A percentile compares a stretch with the other conserved stretches of the same genome.
Evolutionary conservation across 768 basidiomycete genomes (phyloP).

Genomic region (Pisolithus sp.): DNA sequence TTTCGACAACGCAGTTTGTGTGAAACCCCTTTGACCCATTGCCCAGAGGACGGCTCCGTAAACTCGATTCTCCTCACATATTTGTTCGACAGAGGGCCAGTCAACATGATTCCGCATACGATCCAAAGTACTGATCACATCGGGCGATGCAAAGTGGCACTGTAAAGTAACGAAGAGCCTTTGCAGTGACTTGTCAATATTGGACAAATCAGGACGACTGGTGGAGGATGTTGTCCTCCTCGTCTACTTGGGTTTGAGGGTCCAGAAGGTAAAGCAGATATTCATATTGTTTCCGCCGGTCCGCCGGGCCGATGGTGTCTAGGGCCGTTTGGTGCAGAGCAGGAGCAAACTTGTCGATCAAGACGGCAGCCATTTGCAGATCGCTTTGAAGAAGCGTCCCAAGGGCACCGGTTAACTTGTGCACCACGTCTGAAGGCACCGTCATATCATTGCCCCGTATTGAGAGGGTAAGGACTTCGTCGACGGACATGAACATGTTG

Average conservation of each 20-base stretch:
- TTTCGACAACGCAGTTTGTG: slow-evolving; percentile 59
- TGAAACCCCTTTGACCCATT: slow-evolving; percentile 55
- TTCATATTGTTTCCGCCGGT: slow-evolving; percentile 52
- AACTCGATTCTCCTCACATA: slow-evolving; percentile 61
- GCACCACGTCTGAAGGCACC: slow-evolving; percentile 51
- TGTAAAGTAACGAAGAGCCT: slow-evolving; percentile 66
- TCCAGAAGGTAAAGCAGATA: slow-evolving; percentile 76
- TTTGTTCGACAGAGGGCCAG: slow-evolving; percentile 45
- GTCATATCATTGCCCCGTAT: slow-evolving; percentile 40
- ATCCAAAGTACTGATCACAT: slow-evolving; percentile 57
- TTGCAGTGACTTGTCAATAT: slow-evolving; percentile 46
- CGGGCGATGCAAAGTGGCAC: slow-evolving; percentile 60
- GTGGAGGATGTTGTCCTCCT: slow-evolving; percentile 24
- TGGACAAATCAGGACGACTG: slow-evolving; percentile 30
- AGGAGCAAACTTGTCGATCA: slow-evolving; percentile 68
- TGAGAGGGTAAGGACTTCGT: slow-evolving; percentile 52
- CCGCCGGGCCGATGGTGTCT: slow-evolving; percentile 36
- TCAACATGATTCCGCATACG: slow-evolving; percentile 48
- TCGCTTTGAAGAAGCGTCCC: slow-evolving; percentile 57
- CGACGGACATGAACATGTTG: slow-evolving; percentile 61
- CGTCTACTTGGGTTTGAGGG: slow-evolving; percentile 34
- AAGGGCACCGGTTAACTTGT: slow-evolving; percentile 51
- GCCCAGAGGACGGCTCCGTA: slow-evolving; percentile 83
- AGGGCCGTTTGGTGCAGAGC: slow-evolving; percentile 61
- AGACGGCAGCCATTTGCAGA: slow-evolving; percentile 58